A percentile compares a stretch with the other conserved stretches of the same genome.
These are phyloP conservation scores for Eutypa lata DNA, from an alignment of 2,329 filamentous ascomycete genomes.

Conservation along the genomic window DNA sequence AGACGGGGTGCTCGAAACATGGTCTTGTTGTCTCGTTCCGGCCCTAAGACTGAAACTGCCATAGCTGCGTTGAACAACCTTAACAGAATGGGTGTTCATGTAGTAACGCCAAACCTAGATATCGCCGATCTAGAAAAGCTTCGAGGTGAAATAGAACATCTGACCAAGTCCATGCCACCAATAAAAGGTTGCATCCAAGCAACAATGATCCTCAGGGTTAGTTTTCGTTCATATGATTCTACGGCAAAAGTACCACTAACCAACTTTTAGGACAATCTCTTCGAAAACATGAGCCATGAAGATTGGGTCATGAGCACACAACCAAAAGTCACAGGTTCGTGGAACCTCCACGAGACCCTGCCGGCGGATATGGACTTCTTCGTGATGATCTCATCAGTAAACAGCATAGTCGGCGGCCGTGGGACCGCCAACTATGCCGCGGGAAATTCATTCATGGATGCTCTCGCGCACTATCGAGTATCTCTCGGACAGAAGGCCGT, in stretches of 20 bases:
- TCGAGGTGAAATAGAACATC: neutral
- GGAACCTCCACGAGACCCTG: slow-evolving; percentile 16
- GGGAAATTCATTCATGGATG: neutral
- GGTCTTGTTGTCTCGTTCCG: slow-evolving; percentile 7
- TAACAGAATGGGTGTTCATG: neutral
- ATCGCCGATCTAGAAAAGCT: neutral
- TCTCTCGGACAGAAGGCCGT: neutral
- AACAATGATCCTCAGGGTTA: slow-evolving; percentile 2
- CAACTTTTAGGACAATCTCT: slow-evolving; percentile 1
- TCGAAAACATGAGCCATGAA: slow-evolving; percentile 6
- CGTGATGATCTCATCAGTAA: neutral
- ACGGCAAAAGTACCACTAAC: neutral
- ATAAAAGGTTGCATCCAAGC: slow-evolving; percentile 7
- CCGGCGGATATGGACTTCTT: slow-evolving; percentile 26
- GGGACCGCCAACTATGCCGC: neutral
- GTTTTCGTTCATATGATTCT: neutral
- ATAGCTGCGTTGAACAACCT: slow-evolving; percentile 1
- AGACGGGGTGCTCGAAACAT: slow-evolving; percentile 3
- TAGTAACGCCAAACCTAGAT: neutral
- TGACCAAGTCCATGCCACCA: neutral
- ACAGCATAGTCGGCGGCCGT: too few relatives aligned
- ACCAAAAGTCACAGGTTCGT: slow-evolving; percentile 6
- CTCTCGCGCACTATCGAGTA: neutral
- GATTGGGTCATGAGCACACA: slow-evolving; percentile 1
- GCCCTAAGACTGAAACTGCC: neutral